Evolutionary conservation across 2,329 filamentous ascomycete genomes (phyloP), one percentile per base, ranked within the genome.

Genomic region (Phialophora chinensis): DNA sequence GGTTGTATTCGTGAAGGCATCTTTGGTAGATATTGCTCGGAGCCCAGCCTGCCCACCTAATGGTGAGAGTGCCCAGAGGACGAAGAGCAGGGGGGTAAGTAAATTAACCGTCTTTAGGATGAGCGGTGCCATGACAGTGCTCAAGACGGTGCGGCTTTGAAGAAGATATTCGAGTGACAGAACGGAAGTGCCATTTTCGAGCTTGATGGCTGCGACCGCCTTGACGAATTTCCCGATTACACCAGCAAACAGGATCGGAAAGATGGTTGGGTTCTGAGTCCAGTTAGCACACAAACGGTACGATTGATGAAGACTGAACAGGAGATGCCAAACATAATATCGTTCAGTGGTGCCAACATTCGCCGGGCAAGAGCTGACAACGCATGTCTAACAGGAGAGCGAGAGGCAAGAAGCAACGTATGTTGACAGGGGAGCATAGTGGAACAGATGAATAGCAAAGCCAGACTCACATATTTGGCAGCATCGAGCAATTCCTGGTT

Each of bases 201-300:
- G 52, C 29, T 57, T 57, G 52, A 55, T 10, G 3, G 52, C 54
- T 35, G 60, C 60, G 11, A 57, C 35, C 5, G 60, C 50, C 31
- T 33, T 63, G 2, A 63, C 17, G 44, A 63, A 66, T 27, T 60
- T 60, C 27, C 42, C 59, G 20, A 53, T 58, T 6, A 66, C 54
- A 6, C 58, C 63, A 29, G 59, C 52, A 23, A 66, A 66, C 23
- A 62, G 25, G 60, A 66, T 66, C n/a, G 63, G 63, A 31, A 62
- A 66, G 29, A 66, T 57, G 12, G 63, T 66, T 4, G 63, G 63
- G 29, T 38, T 54, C 60, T 63, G 25, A n/a, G 7, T 31, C 10
- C 31, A 12, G 11, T 63, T 57, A 57, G 60, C 17, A 31, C 27
- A 6, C 12, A 8, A 31, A 44, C 5, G 2, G 25, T 12, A 59